Evolutionary conservation across 139 green algal genomes (phyloP), one percentile per base, ranked within the genome.

Genomic region (Ettlia oleoabundans): DNA sequence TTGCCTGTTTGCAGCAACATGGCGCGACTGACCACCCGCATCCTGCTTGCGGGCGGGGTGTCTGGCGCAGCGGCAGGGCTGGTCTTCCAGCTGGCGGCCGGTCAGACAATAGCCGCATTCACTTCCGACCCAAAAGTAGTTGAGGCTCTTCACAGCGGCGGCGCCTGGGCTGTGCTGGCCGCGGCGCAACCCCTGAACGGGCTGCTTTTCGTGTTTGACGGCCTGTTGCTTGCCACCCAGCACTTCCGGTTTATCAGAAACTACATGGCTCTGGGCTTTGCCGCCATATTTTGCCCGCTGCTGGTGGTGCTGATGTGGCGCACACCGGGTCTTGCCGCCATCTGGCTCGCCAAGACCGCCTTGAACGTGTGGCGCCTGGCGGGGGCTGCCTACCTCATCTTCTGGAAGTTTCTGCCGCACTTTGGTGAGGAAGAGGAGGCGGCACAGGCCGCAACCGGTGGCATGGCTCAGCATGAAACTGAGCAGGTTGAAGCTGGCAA

Each of bases 181-280:
- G 3, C 89, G 22, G 72, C 79, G 0, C 91, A 94, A 78, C 91
- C 91, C 18, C 43, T 95, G 21, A 94, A 94, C 63, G 80, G 85
- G 30, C 24, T 89, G 42, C 83, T 94, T 1, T 95, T 95, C 81
- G 85, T 94, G 21, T 89, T 89, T 40, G 91, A 95, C 76, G 91
- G 77, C 4, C 66, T 95, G 15, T 82, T 93, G 76, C 91, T 91
- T 33, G 89, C 91, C 24, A 84, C 86, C 2, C 90, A 95, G 58
- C 53, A 64, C 22, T 94, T 93, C 82, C 75, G 67, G 32, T 94
- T 82, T 62, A 88, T 89, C 19, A 67, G 91, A 3, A 81, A 86
- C 67, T 51, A 65, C 47, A 78, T 66, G 71, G 26, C 47, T 58
- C 26, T 21, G 21, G 71, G 71, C 32, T 66, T 65, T 37, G 18